Conservation (phyloP, 2,329 filamentous ascomycete species). For the Phaeosphaeria sp. region DNA sequence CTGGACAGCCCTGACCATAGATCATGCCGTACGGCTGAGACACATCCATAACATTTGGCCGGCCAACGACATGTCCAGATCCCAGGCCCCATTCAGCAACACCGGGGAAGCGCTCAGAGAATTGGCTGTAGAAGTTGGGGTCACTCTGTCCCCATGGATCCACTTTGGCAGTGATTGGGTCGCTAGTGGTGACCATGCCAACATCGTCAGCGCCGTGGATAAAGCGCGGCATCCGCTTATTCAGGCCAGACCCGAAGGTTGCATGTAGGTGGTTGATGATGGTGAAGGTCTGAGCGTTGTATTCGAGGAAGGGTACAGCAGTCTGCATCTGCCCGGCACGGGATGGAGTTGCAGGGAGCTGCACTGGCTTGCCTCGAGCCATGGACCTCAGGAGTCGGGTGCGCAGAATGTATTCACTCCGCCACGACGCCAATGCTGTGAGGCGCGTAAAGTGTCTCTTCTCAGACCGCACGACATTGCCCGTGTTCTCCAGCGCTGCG, state of each 20-base stretch:
- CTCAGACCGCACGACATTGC: conserved; percentile 68
- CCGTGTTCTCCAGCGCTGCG: conserved; percentile 52
- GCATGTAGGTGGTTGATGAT: conserved; percentile 82
- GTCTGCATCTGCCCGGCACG: conserved; percentile 66
- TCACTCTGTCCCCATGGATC: conserved; percentile 85
- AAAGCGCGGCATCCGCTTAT: conserved; percentile 76
- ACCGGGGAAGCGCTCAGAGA: conserved; percentile 77
- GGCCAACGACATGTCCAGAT: conserved; percentile 74
- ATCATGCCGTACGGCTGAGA: conserved; percentile 85
- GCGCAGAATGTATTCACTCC: conserved; percentile 91
- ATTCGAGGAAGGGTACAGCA: conserved; percentile 77
- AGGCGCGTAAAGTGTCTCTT: conserved; percentile 82
- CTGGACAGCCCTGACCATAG: conserved; percentile 84
- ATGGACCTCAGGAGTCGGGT: conserved; percentile 83
- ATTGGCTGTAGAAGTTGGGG: conserved; percentile 75
- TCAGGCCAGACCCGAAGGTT: conserved; percentile 69
- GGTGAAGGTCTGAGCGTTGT: conserved; percentile 82
- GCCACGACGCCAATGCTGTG: conserved; percentile 86
- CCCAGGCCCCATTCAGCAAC: conserved; percentile 79
- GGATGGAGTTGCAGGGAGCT: conserved; percentile 60
- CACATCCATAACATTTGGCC: conserved; percentile 88
- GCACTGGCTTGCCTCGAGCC: conserved; percentile 76
- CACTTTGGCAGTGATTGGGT: conserved; percentile 76
- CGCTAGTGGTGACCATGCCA: conserved; percentile 79
- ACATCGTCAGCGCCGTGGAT: conserved; percentile 84